These are phyloP conservation scores for Lathyrus aphaca DNA, from an alignment of 306 rosid species.

Conservation along the genomic window DNA sequence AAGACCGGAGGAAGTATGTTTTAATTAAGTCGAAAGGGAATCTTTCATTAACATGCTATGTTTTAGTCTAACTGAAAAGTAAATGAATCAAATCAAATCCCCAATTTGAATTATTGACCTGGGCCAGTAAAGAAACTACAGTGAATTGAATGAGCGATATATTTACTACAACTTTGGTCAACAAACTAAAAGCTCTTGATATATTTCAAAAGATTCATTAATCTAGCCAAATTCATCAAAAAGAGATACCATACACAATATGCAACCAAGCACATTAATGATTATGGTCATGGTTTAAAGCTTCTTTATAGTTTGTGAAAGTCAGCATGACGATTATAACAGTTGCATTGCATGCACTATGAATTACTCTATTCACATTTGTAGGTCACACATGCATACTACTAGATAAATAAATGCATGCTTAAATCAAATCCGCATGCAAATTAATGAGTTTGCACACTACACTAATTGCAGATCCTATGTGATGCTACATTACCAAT, in stretches of 20 bases:
- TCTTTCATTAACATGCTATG: too few species aligned
- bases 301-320: slow-evolving; percentile 38
- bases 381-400: slow-evolving; percentile 22
- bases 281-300: slow-evolving; percentile 39
- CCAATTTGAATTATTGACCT: too few species aligned
- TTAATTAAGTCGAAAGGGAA: too few species aligned
- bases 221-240: slow-evolving; percentile 14
- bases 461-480: slow-evolving; percentile 17
- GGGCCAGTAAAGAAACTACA: too few species aligned
- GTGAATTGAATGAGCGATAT: too few species aligned
- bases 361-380: slow-evolving; percentile 18
- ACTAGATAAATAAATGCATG: slow-evolving; percentile 47
- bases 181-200: too few species aligned
- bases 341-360: slow-evolving; percentile 39
- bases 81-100: too few species aligned
- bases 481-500: slow-evolving; percentile 11
- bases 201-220: not conserved
- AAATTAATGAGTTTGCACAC: slow-evolving; percentile 34
- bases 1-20: too few species aligned
- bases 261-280: slow-evolving; percentile 34
- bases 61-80: too few species aligned
- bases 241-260: not conserved
- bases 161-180: too few species aligned
- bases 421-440: slow-evolving; percentile 51
- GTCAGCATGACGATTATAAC: slow-evolving; percentile 48